A percentile compares a stretch with the other conserved stretches of the same genome.
phyloP scores from a whole-genome alignment of 176 grass and related monocot species.

The Metroxylon sagu region DNA sequence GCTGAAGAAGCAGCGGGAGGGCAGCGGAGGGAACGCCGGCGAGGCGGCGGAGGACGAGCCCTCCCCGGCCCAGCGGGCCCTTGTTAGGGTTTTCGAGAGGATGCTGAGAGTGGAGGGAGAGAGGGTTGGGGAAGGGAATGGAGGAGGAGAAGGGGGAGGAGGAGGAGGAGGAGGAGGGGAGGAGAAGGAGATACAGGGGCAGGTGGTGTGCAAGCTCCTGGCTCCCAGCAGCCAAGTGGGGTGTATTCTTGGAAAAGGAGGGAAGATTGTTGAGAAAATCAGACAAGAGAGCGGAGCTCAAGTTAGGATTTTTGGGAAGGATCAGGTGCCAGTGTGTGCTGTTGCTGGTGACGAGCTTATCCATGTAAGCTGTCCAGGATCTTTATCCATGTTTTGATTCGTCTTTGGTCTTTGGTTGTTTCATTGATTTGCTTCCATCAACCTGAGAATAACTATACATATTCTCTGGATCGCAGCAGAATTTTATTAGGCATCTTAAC shows the following conservation, averaged over 20 bases:
- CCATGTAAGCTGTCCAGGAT: slow-evolving; percentile 25
- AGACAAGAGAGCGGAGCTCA: slow-evolving; percentile 62
- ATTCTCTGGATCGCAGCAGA: too few relatives aligned
- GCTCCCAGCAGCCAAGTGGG: slow-evolving; percentile 39
- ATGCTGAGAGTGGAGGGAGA: slow-evolving; percentile 9
- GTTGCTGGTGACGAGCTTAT: slow-evolving; percentile 46
- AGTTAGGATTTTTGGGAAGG: slow-evolving; percentile 63
- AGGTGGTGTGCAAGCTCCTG: slow-evolving; percentile 51
- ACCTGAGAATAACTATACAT: too few relatives aligned
- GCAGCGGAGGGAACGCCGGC: not conserved
- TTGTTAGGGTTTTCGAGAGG: slow-evolving; percentile 47
- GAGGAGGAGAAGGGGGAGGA: slow-evolving; percentile 20
- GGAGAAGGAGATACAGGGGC: slow-evolving; percentile 36
- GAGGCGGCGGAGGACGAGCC: slow-evolving; percentile 1
- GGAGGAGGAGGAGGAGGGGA: slow-evolving; percentile 22
- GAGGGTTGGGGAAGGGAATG: slow-evolving; percentile 4
- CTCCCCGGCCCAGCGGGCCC: slow-evolving; percentile 19
- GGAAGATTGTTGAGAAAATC: slow-evolving; percentile 63
- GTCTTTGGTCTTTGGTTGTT: too few relatives aligned
- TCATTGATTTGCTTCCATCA: too few relatives aligned
- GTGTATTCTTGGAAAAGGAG: slow-evolving; percentile 57
- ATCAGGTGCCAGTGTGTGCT: slow-evolving; percentile 44
- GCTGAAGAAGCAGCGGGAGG: slow-evolving; percentile 11
- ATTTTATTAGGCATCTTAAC: too few relatives aligned
- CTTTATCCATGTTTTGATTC: too few relatives aligned